Evolutionary conservation across 306 rosid species (phyloP).

Genomic region (Medicago ruthenica): DNA sequence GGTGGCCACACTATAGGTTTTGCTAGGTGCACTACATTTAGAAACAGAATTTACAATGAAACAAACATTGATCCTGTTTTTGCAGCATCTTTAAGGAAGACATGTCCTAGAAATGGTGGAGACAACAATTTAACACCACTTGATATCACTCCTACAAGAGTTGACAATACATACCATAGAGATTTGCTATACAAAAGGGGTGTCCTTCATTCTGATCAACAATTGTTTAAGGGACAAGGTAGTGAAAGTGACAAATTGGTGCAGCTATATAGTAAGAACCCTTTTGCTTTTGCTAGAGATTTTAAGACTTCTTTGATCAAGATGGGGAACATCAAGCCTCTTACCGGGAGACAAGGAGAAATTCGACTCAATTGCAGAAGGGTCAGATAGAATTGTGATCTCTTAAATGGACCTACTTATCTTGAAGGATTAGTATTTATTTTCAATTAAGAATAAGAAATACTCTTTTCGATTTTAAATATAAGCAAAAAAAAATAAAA

Average conservation of each 20-base stretch:
- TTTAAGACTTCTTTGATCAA: slow-evolving; percentile 52
- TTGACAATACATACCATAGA: slow-evolving; percentile 43
- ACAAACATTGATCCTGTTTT: slow-evolving; percentile 36
- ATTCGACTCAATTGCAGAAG: slow-evolving; percentile 54
- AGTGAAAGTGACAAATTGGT: slow-evolving; percentile 48
- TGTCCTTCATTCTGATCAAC: slow-evolving; percentile 56
- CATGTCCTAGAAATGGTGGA: slow-evolving; percentile 49
- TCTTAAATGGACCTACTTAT: neutral
- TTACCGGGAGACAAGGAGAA: slow-evolving; percentile 44
- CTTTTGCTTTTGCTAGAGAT: slow-evolving; percentile 47
- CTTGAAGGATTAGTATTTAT: neutral
- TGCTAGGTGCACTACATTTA: slow-evolving; percentile 42
- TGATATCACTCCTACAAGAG: slow-evolving; percentile 37
- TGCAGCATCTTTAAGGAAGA: slow-evolving; percentile 31
- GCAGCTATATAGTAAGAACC: slow-evolving; percentile 24
- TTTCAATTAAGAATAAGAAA: neutral
- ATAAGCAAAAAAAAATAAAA: neutral
- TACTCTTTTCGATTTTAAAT: neutral
- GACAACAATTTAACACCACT: slow-evolving; percentile 40
- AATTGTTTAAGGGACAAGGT: slow-evolving; percentile 49
- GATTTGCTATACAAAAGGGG: slow-evolving; percentile 49
- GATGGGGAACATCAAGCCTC: slow-evolving; percentile 58
- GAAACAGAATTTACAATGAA: slow-evolving; percentile 45
- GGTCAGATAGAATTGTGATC: slow-evolving; percentile 23
- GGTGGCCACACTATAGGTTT: slow-evolving; percentile 59